Percentiles rank a stretch among this genome's conserved stretches.
Conservation (phyloP, 2,329 filamentous ascomycete species). For the Alternaria sp. region DNA sequence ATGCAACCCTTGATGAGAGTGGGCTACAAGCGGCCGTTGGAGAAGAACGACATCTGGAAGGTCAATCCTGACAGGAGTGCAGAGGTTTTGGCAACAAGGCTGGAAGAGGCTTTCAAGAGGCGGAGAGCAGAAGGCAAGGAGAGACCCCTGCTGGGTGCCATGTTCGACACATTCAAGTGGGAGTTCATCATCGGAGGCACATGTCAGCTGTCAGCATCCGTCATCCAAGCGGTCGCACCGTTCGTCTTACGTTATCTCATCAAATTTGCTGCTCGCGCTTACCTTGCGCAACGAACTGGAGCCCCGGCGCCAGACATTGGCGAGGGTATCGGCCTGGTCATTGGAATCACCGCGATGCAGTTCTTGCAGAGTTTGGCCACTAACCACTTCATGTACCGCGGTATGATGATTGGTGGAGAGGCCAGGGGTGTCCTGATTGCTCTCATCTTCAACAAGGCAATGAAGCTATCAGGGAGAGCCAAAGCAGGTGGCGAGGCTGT, state of each 20-base stretch:
- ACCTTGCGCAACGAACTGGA: conserved; percentile 63
- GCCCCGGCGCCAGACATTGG: conserved; percentile 71
- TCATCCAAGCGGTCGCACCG: conserved; percentile 79
- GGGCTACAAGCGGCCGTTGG: conserved; percentile 84
- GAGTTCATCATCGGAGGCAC: conserved; percentile 87
- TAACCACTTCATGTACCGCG: conserved; percentile 91
- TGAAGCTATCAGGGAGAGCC: conserved; percentile 85
- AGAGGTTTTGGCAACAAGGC: conserved; percentile 69
- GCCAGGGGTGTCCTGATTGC: conserved; percentile 80
- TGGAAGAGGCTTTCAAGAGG: conserved; percentile 72
- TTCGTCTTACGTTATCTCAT: conserved; percentile 88
- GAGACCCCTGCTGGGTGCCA: conserved; percentile 76
- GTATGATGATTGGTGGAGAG: conserved; percentile 91
- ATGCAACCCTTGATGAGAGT: conserved; percentile 83
- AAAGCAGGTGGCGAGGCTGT: conserved; percentile 75
- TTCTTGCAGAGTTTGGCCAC: conserved; percentile 78
- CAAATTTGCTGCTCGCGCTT: conserved; percentile 81
- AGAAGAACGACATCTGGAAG: conserved; percentile 84
- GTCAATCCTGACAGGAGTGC: conserved; percentile 83
- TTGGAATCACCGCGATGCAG: conserved; percentile 88
- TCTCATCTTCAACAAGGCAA: conserved; percentile 89
- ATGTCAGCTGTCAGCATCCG: conserved; percentile 73
- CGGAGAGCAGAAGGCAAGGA: conserved; percentile 70
- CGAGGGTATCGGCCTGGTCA: conserved; percentile 77
- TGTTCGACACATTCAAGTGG: conserved; percentile 83